phyloP scores from a whole-genome alignment of 768 basidiomycete species.

The Boletus patriciae region DNA sequence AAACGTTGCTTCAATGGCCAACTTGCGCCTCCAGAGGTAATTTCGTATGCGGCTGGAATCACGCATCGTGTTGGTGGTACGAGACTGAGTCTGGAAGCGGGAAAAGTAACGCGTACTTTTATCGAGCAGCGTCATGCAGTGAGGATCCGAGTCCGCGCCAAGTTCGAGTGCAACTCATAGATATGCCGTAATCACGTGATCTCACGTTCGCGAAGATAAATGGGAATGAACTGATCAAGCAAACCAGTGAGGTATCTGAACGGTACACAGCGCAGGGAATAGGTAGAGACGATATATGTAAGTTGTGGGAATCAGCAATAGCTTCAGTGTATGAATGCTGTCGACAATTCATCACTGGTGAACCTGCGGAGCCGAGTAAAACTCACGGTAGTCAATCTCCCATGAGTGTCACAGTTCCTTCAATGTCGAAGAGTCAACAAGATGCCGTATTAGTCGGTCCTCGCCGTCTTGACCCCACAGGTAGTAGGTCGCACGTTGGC shows the following conservation, averaged over 20 bases:
- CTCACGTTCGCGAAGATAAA: background rate
- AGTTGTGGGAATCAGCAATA: slow-evolving; percentile 1
- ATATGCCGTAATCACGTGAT: background rate
- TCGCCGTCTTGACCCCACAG: slow-evolving; percentile 54
- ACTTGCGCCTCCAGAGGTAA: slow-evolving; percentile 51
- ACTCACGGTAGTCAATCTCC: slow-evolving; percentile 14
- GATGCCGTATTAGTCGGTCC: slow-evolving; percentile 33
- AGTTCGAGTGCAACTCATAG: background rate
- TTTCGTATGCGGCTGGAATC: slow-evolving; percentile 26
- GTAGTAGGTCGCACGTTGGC: slow-evolving; percentile 60
- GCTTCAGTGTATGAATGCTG: slow-evolving; percentile 6
- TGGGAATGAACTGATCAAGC: no score
- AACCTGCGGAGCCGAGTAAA: background rate
- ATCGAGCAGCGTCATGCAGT: slow-evolving; percentile 3
- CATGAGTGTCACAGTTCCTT: slow-evolving; percentile 27
- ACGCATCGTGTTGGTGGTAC: slow-evolving; percentile 8
- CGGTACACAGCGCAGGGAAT: slow-evolving; percentile 18
- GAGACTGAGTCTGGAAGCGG: background rate
- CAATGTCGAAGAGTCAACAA: slow-evolving; percentile 29
- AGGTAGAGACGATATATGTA: slow-evolving; percentile 18
- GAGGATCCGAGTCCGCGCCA: no score
- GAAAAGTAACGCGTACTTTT: background rate
- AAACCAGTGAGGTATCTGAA: slow-evolving; percentile 6
- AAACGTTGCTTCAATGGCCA: slow-evolving; percentile 60
- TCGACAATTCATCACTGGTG: slow-evolving; percentile 7